Percentiles rank a stretch among this genome's conserved stretches.
Conservation (phyloP, 371 early-diverging fungal genomes). For the Mortierella sp. region DNA sequence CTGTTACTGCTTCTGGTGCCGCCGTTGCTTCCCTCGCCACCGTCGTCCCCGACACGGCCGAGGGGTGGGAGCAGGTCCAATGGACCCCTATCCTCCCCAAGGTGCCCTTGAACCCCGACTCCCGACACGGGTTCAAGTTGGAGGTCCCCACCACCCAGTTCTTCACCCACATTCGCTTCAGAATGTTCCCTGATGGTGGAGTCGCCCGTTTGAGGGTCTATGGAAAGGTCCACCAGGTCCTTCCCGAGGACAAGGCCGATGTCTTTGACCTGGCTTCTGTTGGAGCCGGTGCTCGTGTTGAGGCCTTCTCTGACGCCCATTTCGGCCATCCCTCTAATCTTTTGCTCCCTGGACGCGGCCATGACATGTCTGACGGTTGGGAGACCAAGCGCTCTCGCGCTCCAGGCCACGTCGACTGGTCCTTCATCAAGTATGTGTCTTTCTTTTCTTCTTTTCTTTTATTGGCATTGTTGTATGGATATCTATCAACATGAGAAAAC, state of each 20-base stretch:
- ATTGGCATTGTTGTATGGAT: too few relatives aligned
- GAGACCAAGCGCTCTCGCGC: slow-evolving; percentile 78
- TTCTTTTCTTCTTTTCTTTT: background rate
- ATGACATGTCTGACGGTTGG: slow-evolving; percentile 82
- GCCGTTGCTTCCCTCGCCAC: slow-evolving; percentile 11
- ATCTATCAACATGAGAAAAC: background rate
- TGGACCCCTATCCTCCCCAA: slow-evolving; percentile 85
- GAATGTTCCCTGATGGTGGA: slow-evolving; percentile 91
- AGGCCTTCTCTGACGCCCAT: slow-evolving; percentile 78
- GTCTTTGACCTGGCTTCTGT: slow-evolving; percentile 81
- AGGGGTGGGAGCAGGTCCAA: slow-evolving; percentile 43
- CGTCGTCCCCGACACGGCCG: slow-evolving; percentile 16
- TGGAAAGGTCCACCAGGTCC: slow-evolving; percentile 79
- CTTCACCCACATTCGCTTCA: slow-evolving; percentile 82
- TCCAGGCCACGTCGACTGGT: slow-evolving; percentile 78
- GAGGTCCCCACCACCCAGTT: slow-evolving; percentile 54
- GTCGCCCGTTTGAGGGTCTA: slow-evolving; percentile 86
- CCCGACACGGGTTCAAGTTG: slow-evolving; percentile 78
- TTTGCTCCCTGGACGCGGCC: slow-evolving; percentile 79
- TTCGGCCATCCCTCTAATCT: slow-evolving; percentile 80
- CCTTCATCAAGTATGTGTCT: slow-evolving; percentile 35
- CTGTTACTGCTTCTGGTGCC: slow-evolving; percentile 28
- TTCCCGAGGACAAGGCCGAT: slow-evolving; percentile 64
- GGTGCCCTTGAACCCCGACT: slow-evolving; percentile 68
- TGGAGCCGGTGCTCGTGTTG: slow-evolving; percentile 78